Evolutionary conservation across 106 monocot species (phyloP), one percentile per base, ranked within the genome.

Genomic region (Dendrobium chrysotoxum): DNA sequence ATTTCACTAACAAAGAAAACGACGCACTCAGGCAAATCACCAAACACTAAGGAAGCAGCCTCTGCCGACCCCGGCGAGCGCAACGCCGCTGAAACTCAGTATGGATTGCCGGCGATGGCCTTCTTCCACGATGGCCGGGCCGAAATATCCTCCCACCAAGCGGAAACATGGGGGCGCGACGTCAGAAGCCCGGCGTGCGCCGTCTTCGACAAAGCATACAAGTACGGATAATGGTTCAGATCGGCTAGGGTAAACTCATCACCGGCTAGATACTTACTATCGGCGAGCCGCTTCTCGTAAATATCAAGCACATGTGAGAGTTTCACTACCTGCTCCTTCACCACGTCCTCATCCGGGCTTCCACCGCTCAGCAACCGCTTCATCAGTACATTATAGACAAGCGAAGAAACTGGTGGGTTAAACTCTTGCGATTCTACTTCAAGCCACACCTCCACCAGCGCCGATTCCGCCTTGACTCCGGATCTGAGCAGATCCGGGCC

Each of bases 371-470:
- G n/a, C 12, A 83, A 80, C 65, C 81, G 75, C 79, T 85, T 75
- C 20, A 87, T 12, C 8, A 67, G 10, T 5, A 45, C 44, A 47
- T 90, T 83, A 47, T 46, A 81, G 18, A 83, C 54, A 18, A 90
- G 20, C 11, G 26, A 25, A 6, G 78, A 75, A 7, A 65, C 73
- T 4, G 82, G 78, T 7, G 80, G 81, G 83, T 41, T 78, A 85
- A 83, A 83, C 26, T 85, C 80, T 58, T 90, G 87, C 18, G 90
- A 46, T 78, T 90, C 90, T 5, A 83, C 76, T 40, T 87, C 87
- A 18, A 87, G 80, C 90, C 90, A 90, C 15, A 80, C 57, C 20
- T 80, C 89, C 18, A 86, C 79, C 40, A 39, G 40, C 12, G 89
- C 89, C 3, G 76, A 11, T 46, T 89, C 82, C 7, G 70, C 58